phyloP scores from a whole-genome alignment of 495 filamentous ascomycete genomes.

The Chaetomium cochliodes region DNA sequence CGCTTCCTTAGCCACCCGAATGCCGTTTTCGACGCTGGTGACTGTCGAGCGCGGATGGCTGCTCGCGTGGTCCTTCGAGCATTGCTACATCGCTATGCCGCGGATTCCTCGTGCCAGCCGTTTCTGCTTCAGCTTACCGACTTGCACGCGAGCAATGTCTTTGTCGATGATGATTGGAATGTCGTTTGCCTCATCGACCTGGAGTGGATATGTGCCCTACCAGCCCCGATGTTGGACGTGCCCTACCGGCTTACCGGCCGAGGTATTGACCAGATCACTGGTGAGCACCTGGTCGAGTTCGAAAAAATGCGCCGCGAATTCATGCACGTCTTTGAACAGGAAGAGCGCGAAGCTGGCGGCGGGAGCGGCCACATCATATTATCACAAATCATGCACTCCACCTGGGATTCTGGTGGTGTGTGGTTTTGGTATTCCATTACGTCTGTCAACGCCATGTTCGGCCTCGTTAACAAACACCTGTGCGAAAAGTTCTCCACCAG shows the following conservation, averaged over 20 bases:
- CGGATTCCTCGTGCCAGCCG: slow-evolving; percentile 25
- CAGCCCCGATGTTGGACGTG: slow-evolving; percentile 28
- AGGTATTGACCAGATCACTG: slow-evolving; percentile 25
- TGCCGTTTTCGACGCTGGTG: slow-evolving; percentile 25
- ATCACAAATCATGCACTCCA: too few relatives aligned
- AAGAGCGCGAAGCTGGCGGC: slow-evolving; percentile 11
- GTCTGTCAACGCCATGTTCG: slow-evolving; percentile 29
- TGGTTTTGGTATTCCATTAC: slow-evolving; percentile 32
- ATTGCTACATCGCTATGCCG: slow-evolving; percentile 31
- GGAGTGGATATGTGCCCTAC: slow-evolving; percentile 34
- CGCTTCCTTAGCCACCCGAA: slow-evolving; percentile 36
- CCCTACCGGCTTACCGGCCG: slow-evolving; percentile 40
- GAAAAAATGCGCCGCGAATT: not conserved
- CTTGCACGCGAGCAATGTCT: slow-evolving; percentile 36
- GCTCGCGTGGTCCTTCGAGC: slow-evolving; percentile 32
- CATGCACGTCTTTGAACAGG: not conserved
- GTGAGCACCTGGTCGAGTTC: not conserved
- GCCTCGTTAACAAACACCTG: too few relatives aligned
- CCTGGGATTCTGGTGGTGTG: slow-evolving; percentile 25
- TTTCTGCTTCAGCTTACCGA: slow-evolving; percentile 32
- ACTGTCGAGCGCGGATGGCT: slow-evolving; percentile 35
- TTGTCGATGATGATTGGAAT: slow-evolving; percentile 40
- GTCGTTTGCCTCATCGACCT: slow-evolving; percentile 32
- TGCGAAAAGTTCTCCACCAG: too few relatives aligned
- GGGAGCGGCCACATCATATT: slow-evolving; percentile 10